A percentile compares a stretch with the other conserved stretches of the same genome.
These are phyloP conservation scores for Citrullus amarus DNA, from an alignment of 306 rosid genomes.

Conservation along the genomic window DNA sequence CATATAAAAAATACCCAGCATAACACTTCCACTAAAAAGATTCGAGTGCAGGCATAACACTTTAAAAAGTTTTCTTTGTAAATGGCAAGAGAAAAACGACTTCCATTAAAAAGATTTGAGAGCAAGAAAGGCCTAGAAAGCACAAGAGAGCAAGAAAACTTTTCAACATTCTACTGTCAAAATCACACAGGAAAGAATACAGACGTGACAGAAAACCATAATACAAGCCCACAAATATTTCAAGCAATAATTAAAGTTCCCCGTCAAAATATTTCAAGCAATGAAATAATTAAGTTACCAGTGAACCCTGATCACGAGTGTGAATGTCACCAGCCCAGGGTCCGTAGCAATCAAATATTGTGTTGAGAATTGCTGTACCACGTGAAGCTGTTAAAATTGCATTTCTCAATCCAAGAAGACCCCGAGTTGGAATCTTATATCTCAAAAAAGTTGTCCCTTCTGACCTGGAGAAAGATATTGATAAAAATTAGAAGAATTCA, in stretches of 20 bases:
- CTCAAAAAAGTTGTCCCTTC: slow-evolving; percentile 77
- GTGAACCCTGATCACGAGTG: slow-evolving; percentile 90
- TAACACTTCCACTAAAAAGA: background rate
- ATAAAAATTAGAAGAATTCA: slow-evolving; percentile 6
- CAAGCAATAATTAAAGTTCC: background rate
- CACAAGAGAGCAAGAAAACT: background rate
- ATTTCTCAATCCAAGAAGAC: slow-evolving; percentile 89
- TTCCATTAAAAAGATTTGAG: too few species aligned
- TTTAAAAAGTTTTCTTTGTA: too few species aligned
- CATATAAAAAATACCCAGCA: too few species aligned
- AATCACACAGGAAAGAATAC: background rate
- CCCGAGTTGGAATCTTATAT: slow-evolving; percentile 97
- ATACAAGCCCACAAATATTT: background rate
- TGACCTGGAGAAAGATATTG: slow-evolving; percentile 35
- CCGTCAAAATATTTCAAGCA: background rate
- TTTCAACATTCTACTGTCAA: background rate
- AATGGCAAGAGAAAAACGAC: too few species aligned
- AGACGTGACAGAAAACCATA: background rate
- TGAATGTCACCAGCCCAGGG: slow-evolving; percentile 93
- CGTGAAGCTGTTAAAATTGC: slow-evolving; percentile 96
- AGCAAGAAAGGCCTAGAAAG: background rate
- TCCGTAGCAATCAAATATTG: slow-evolving; percentile 74
- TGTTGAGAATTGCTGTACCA: slow-evolving; percentile 94
- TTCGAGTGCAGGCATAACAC: background rate
- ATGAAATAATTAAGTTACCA: slow-evolving; percentile 38